Evolutionary conservation across 768 basidiomycete species (phyloP).

Genomic region (Termitomyces sp.): DNA sequence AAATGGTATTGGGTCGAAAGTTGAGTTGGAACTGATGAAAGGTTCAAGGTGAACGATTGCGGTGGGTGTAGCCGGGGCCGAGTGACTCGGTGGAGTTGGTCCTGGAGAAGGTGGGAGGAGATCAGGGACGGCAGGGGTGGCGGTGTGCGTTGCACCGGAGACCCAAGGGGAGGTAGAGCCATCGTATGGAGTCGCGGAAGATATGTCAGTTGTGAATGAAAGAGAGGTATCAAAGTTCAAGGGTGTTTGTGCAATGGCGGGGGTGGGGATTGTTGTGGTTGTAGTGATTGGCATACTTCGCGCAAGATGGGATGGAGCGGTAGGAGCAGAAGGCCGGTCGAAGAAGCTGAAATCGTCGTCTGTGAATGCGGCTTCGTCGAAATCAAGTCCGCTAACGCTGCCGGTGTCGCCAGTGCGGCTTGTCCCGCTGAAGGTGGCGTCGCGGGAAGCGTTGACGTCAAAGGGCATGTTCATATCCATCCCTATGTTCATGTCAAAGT

Average conservation of each 20-base stretch:
- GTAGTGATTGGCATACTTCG: neutral
- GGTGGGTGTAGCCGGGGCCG: conserved; percentile 48
- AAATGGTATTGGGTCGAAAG: conserved; percentile 76
- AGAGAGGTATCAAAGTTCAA: neutral
- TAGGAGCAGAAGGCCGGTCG: conserved; percentile 45
- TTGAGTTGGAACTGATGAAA: conserved; percentile 16
- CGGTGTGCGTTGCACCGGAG: conserved; percentile 10
- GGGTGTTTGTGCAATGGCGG: conserved; percentile 23
- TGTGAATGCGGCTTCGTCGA: conserved; percentile 59
- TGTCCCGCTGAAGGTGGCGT: neutral
- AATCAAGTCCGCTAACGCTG: conserved; percentile 33
- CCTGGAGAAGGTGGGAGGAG: conserved; percentile 48
- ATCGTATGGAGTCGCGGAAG: neutral
- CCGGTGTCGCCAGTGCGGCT: conserved; percentile 11
- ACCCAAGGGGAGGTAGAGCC: conserved; percentile 9
- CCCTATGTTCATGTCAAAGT: conserved; percentile 33
- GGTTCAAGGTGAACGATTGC: conserved; percentile 35
- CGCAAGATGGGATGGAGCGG: neutral
- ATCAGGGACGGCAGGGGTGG: conserved; percentile 30
- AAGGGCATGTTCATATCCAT: conserved; percentile 29
- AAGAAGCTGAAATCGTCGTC: conserved; percentile 91
- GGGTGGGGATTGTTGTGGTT: conserved; percentile 17
- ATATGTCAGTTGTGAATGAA: conserved; percentile 2
- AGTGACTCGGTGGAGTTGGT: conserved; percentile 40
- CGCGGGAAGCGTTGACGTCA: conserved; percentile 2